phyloP scores from a whole-genome alignment of 2,329 filamentous ascomycete species.

The Fusarium anguioides region DNA sequence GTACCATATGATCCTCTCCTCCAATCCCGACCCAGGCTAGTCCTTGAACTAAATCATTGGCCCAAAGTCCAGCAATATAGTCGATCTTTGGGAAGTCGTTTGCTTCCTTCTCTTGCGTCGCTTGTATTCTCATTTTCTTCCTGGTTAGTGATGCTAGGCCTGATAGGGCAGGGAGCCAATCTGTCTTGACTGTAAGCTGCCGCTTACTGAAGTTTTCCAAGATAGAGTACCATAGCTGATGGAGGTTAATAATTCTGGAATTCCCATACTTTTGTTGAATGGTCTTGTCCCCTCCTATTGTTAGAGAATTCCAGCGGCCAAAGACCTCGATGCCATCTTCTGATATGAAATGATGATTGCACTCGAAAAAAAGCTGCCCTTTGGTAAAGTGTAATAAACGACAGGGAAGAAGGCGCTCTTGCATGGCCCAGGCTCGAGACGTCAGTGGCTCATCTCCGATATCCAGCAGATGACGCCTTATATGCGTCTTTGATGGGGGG shows the following conservation, averaged over 20 bases:
- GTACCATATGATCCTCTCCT: no score
- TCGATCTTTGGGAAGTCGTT: no score
- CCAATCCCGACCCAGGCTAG: no score
- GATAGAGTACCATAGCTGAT: neutral
- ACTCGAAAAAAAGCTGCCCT: slow-evolving; percentile 20
- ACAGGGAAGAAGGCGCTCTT: slow-evolving; percentile 19
- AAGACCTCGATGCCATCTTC: slow-evolving; percentile 9
- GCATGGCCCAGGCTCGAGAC: slow-evolving; percentile 13
- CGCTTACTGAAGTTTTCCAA: neutral
- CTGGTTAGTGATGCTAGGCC: neutral
- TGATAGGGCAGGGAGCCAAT: neutral
- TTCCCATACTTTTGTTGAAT: neutral
- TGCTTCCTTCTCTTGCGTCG: no score
- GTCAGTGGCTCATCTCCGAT: neutral
- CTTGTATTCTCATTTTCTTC: neutral
- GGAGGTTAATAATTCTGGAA: neutral
- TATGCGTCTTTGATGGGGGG: accelerated
- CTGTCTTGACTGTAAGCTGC: neutral
- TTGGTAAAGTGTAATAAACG: slow-evolving; percentile 11
- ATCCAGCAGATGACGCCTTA: neutral
- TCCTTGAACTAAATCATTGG: no score
- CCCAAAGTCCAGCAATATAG: no score
- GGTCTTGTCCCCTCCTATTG: neutral
- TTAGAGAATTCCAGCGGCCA: slow-evolving; percentile 11
- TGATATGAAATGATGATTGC: slow-evolving; percentile 12